Percentiles rank a stretch among this genome's conserved stretches.
These are phyloP conservation scores for Ogataea siamensis DNA, from an alignment of 805 yeast species.

Conservation along the genomic window DNA sequence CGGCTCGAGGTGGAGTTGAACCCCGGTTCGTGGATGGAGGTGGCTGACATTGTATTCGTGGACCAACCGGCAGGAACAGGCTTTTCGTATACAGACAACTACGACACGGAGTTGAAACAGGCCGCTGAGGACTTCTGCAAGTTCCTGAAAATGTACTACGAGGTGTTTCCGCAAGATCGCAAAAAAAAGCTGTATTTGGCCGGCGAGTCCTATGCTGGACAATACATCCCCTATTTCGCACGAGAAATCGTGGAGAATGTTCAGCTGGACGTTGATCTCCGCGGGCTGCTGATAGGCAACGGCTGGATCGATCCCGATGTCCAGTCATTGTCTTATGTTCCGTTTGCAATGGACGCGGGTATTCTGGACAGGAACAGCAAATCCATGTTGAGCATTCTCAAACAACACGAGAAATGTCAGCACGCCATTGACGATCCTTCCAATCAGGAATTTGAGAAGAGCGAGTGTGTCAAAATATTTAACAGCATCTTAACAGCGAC, in stretches of 20 bases:
- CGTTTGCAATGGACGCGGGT: slow-evolving; percentile 61
- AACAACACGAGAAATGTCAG: slow-evolving; percentile 61
- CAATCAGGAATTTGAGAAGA: slow-evolving; percentile 26
- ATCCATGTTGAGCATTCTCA: slow-evolving; percentile 40
- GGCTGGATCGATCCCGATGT: slow-evolving; percentile 91
- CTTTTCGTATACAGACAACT: slow-evolving; percentile 62
- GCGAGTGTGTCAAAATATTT: slow-evolving; percentile 43
- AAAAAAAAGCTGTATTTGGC: slow-evolving; percentile 70
- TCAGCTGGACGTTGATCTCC: slow-evolving; percentile 40
- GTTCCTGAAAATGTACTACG: slow-evolving; percentile 66
- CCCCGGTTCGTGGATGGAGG: slow-evolving; percentile 79
- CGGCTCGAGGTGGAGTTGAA: slow-evolving; percentile 46
- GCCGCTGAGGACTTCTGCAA: slow-evolving; percentile 61
- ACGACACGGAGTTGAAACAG: slow-evolving; percentile 50
- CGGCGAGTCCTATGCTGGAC: slow-evolving; percentile 98
- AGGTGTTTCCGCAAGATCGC: slow-evolving; percentile 69
- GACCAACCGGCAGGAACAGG: slow-evolving; percentile 98
- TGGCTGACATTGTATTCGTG: slow-evolving; percentile 76
- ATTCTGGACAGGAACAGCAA: slow-evolving; percentile 45
- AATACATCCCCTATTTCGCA: slow-evolving; percentile 88
- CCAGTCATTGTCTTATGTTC: slow-evolving; percentile 79
- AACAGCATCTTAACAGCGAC: slow-evolving; percentile 37
- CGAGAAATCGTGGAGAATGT: slow-evolving; percentile 47
- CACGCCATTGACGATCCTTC: slow-evolving; percentile 39
- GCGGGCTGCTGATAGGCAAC: slow-evolving; percentile 79